Percentiles rank a stretch among this genome's conserved stretches.
phyloP scores from a whole-genome alignment of 371 early-diverging fungal genomes.

The Parasitella parasitica region DNA sequence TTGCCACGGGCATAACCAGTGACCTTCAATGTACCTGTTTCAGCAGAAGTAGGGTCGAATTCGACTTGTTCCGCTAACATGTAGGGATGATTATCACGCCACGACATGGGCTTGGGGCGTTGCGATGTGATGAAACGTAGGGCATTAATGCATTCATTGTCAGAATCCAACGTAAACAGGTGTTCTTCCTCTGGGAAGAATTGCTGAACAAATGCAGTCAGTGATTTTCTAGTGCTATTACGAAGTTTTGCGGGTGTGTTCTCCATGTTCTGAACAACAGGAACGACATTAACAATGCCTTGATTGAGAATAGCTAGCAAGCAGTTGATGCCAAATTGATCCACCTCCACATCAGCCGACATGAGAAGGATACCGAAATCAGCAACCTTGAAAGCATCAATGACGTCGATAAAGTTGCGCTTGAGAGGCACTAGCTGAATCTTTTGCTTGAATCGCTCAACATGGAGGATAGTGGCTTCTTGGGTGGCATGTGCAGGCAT shows the following conservation, averaged over 20 bases:
- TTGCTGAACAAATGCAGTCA: constrained; percentile 78
- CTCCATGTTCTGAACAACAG: constrained; percentile 73
- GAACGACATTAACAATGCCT: constrained; percentile 79
- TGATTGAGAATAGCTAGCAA: constrained; percentile 84
- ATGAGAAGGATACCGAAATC: constrained; percentile 87
- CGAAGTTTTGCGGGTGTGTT: constrained; percentile 66
- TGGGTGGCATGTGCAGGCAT: constrained; percentile 27
- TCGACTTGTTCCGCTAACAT: constrained; percentile 77
- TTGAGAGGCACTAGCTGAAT: constrained; percentile 70
- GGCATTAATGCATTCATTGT: constrained; percentile 53
- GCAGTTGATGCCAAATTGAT: constrained; percentile 83
- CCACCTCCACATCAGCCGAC: constrained; percentile 91
- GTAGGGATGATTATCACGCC: constrained; percentile 91
- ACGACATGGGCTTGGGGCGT: constrained; percentile 73
- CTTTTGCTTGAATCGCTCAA: constrained; percentile 84
- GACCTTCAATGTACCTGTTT: constrained; percentile 70
- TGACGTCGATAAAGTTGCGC: constrained; percentile 70
- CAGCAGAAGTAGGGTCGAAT: constrained; percentile 50
- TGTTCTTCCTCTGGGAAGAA: constrained; percentile 86
- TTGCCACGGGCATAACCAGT: constrained; percentile 84
- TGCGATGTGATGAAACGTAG: constrained; percentile 72
- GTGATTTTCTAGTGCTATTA: constrained; percentile 75
- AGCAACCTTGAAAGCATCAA: constrained; percentile 89
- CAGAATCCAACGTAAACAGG: constrained; percentile 60
- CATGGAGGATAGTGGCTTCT: constrained; percentile 28